A percentile compares a stretch with the other conserved stretches of the same genome.
Evolutionary conservation across 768 basidiomycete species (phyloP).

Genomic region (Kwoniella sp.): DNA sequence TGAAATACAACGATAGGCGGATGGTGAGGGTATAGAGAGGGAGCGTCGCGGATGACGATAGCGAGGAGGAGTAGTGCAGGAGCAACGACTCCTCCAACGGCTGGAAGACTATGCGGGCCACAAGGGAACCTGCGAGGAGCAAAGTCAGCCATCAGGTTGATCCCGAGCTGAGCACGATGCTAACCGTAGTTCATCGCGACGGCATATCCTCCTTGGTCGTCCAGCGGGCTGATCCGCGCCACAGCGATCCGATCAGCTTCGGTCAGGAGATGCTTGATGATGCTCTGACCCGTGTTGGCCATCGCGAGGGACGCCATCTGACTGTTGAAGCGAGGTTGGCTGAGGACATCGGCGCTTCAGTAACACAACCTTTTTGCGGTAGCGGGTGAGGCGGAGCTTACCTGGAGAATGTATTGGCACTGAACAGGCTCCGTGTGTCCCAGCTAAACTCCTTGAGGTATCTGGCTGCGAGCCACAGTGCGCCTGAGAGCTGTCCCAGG

Average conservation of each 20-base stretch:
- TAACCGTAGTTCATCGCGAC: slow-evolving; percentile 91
- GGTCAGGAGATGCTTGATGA: slow-evolving; percentile 90
- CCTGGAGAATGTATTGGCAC: too few species aligned
- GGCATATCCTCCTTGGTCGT: slow-evolving; percentile 91
- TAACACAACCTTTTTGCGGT: too few species aligned
- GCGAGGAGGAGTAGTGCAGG: slow-evolving; percentile 75
- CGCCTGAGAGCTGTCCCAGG: slow-evolving; percentile 74
- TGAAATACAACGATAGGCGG: slow-evolving; percentile 62
- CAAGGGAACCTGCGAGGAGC: slow-evolving; percentile 67
- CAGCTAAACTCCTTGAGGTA: slow-evolving; percentile 55
- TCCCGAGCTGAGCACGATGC: slow-evolving; percentile 19
- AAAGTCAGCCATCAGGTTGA: neutral
- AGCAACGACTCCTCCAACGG: slow-evolving; percentile 91
- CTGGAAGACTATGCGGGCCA: slow-evolving; percentile 89
- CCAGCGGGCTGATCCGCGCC: slow-evolving; percentile 72
- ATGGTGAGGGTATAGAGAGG: slow-evolving; percentile 56
- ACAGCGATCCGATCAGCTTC: slow-evolving; percentile 91
- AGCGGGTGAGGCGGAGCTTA: too few species aligned
- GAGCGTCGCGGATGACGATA: slow-evolving; percentile 51
- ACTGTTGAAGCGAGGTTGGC: too few species aligned
- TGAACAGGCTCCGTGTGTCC: slow-evolving; percentile 8
- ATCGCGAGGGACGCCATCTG: slow-evolving; percentile 61
- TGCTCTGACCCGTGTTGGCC: slow-evolving; percentile 80
- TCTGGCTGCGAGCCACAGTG: slow-evolving; percentile 56
- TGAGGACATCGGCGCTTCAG: too few species aligned